Base-by-base conservation (phyloP, 176 grass and related monocot genomes). In the Ensete ventricosum region DNA sequence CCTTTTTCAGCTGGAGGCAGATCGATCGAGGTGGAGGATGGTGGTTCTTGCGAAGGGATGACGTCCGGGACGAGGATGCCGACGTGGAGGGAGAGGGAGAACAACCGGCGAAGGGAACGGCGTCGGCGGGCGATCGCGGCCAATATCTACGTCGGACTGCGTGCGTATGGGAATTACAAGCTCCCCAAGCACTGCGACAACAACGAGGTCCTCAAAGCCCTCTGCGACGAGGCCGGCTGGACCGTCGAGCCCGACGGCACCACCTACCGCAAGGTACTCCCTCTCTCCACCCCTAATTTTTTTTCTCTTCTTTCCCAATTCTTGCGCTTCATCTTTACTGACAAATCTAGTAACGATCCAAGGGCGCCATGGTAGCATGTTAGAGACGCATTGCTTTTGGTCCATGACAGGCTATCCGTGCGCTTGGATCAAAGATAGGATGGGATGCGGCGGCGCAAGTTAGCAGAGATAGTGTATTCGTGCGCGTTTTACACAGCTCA, bases 161-260 rank as follows among this genome's bases (percentile, higher is more conserved):
- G 96, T 73, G 84, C 88, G 58, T 89, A 99, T 49, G 94, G 88
- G 14, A 88, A 87, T 82, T 97, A 91, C 82, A 72, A 11, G 53
- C 90, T 97, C 13, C 94, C 88, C 11, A 87, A 82, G 85, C 82
- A 93, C 82, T 89, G 88, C 81, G 94, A 93, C 85, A 97, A 93
- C 88, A 93, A 97, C 81, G 78, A 82, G 57, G 90, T 97, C 52
- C 86, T 97, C 85, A 97, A 51, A 79, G 88, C 90, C 25, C 77
- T 97, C 55, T 90, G 88, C 85, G 9, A 82, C 53, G 94, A 93
- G 90, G 93, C 93, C 7, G 93, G 93, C 0, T 97, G 85, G 85
- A 69, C 29, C 83, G 93, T 97, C 72, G 82, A 89, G 77, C 75
- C 90, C 29, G 93, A 97, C 76, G 93, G 93, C 65, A 90, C 85